Evolutionary conservation across 352 stramenopile species (phyloP).

Genomic region (Lagenidium sp.): DNA sequence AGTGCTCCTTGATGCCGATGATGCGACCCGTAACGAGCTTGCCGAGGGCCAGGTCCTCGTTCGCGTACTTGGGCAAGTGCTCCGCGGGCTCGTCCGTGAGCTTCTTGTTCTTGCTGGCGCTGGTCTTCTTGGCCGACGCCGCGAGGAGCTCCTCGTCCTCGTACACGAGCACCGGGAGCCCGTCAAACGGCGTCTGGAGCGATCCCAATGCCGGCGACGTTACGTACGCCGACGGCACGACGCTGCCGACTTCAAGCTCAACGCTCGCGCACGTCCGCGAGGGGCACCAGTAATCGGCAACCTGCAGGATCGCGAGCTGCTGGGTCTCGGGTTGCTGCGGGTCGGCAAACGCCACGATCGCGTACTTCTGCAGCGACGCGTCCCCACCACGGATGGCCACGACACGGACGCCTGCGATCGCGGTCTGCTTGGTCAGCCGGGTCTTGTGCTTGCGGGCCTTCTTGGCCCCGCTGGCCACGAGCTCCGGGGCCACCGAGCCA

Average conservation of each 20-base stretch:
- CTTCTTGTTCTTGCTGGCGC: constrained; percentile 17
- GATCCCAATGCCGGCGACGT: constrained; percentile 29
- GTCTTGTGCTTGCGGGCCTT: constrained; percentile 59
- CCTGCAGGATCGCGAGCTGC: constrained; percentile 55
- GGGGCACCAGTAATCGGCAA: constrained; percentile 73
- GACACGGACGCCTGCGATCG: constrained; percentile 23
- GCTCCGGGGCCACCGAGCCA: constrained; percentile 24
- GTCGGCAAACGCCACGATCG: constrained; percentile 52
- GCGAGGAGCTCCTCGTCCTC: constrained; percentile 43
- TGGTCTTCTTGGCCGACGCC: constrained; percentile 16
- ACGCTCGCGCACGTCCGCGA: constrained; percentile 39
- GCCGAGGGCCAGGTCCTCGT: constrained; percentile 48
- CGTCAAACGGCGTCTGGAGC: constrained; percentile 49
- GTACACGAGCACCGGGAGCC: constrained; percentile 48
- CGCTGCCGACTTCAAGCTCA: constrained; percentile 40
- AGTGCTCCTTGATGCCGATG: constrained; percentile 65
- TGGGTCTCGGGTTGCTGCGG: constrained; percentile 14
- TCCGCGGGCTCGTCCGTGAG: constrained; percentile 17
- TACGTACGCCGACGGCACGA: constrained; percentile 27
- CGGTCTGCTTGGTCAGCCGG: constrained; percentile 37
- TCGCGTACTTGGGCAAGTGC: constrained; percentile 64
- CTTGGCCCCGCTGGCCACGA: constrained; percentile 55
- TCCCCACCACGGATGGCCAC: constrained; percentile 27
- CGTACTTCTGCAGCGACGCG: no score
- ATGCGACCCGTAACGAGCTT: constrained; percentile 64